Evolutionary conservation across 768 basidiomycete genomes (phyloP).

Genomic region (Rhodocollybia butyracea): DNA sequence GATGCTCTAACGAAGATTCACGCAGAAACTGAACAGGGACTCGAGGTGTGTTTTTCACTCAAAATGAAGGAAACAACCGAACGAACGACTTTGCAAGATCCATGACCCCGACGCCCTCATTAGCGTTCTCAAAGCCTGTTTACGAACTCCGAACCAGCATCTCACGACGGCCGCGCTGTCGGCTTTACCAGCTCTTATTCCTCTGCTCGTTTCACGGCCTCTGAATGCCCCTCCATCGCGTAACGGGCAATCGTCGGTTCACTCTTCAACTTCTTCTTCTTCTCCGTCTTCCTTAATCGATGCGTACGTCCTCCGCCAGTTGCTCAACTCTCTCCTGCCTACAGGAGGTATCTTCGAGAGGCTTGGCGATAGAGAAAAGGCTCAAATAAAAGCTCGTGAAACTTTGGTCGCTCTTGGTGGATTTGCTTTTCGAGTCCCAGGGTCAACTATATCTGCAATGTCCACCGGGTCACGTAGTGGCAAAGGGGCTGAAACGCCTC

Average conservation of each 20-base stretch:
- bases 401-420: conserved; percentile 72
- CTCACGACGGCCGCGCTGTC: conserved; percentile 74
- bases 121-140: conserved; percentile 64
- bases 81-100: conserved; percentile 44
- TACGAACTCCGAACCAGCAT: conserved; percentile 81
- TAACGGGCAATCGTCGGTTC: conserved; percentile 40
- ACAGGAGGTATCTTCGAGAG: conserved; percentile 78
- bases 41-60: conserved; percentile 49
- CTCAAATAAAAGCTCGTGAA: conserved; percentile 73
- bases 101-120: conserved; percentile 71
- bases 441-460: conserved; percentile 30
- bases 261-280: conserved; percentile 49
- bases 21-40: conserved; percentile 64
- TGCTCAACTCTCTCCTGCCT: conserved; percentile 66
- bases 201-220: conserved; percentile 51
- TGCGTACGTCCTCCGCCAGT: conserved; percentile 59
- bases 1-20: conserved; percentile 81
- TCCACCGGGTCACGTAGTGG: conserved; percentile 45
- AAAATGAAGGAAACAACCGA: conserved; percentile 1
- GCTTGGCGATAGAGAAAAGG: conserved; percentile 76
- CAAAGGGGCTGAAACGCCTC: conserved; percentile 68
- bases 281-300: conserved; percentile 45
- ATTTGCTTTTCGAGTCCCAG: conserved; percentile 60
- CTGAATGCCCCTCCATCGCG: conserved; percentile 23
- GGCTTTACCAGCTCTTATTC: conserved; percentile 63